phyloP scores from a whole-genome alignment of 1,139 yeast genomes.

The Diutina sp. region DNA sequence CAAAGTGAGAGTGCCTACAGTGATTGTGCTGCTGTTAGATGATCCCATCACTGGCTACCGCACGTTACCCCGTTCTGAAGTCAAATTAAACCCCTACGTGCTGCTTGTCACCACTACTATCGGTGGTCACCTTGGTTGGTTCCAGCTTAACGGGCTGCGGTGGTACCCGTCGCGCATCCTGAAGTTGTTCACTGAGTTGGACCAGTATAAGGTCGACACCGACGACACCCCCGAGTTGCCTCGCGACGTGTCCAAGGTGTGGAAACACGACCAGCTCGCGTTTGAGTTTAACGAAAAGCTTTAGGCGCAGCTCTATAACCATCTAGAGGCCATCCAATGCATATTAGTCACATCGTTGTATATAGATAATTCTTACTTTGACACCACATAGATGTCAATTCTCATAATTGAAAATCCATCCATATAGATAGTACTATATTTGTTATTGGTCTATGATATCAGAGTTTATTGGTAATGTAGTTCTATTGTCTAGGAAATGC shows the following conservation, averaged over 20 bases:
- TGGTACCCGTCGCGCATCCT: slow-evolving; percentile 39
- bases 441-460: no score
- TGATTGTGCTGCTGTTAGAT: slow-evolving; percentile 37
- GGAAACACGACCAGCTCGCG: slow-evolving; percentile 19
- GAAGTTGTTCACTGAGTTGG: slow-evolving; percentile 20
- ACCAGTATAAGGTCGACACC: slow-evolving; percentile 9
- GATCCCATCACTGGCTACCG: slow-evolving; percentile 47
- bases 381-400: no score
- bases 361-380: no score
- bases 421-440: no score
- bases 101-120: slow-evolving; percentile 52
- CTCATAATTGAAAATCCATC: no score
- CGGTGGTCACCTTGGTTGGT: slow-evolving; percentile 81
- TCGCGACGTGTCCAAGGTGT: slow-evolving; percentile 13
- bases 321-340: no score
- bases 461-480: no score
- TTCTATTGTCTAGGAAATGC: no score
- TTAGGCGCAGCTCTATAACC: background rate
- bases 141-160: slow-evolving; percentile 31
- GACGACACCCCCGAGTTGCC: slow-evolving; percentile 14
- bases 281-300: slow-evolving; percentile 6
- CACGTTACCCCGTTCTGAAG: slow-evolving; percentile 48
- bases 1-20: slow-evolving; percentile 38
- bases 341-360: no score
- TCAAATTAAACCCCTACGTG: slow-evolving; percentile 54